Percentiles rank a stretch among this genome's conserved stretches.
These are phyloP conservation scores for Fusarium haematococcum DNA, from an alignment of 2,329 filamentous ascomycete species.

Conservation along the genomic window DNA sequence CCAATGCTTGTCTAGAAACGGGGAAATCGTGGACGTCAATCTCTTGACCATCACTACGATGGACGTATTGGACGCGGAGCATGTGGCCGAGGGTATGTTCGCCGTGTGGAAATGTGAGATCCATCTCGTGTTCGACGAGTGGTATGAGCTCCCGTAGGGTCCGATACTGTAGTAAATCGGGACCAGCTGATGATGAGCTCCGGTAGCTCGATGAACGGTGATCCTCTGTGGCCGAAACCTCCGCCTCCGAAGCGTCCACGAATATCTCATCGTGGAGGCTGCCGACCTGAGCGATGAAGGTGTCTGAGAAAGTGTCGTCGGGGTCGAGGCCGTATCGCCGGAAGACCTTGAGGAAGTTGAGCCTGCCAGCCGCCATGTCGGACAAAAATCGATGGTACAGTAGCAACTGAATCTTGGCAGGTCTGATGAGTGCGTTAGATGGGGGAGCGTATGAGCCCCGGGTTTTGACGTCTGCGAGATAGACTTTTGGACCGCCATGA, in stretches of 20 bases:
- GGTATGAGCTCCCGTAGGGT: slow-evolving; percentile 61
- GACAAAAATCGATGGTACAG: slow-evolving; percentile 90
- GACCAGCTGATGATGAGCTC: slow-evolving; percentile 32
- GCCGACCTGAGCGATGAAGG: slow-evolving; percentile 81
- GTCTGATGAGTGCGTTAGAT: slow-evolving; percentile 75
- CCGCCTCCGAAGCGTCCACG: slow-evolving; percentile 59
- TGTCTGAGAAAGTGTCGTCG: slow-evolving; percentile 77
- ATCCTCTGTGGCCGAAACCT: slow-evolving; percentile 17
- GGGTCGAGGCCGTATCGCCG: slow-evolving; percentile 77
- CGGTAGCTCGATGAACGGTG: slow-evolving; percentile 26
- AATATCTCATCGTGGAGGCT: slow-evolving; percentile 75
- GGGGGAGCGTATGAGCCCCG: slow-evolving; percentile 74
- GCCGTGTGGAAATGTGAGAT: slow-evolving; percentile 64
- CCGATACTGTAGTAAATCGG: slow-evolving; percentile 59
- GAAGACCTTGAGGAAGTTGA: slow-evolving; percentile 78
- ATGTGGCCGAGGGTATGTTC: slow-evolving; percentile 61
- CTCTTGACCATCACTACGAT: slow-evolving; percentile 63
- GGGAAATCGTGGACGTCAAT: slow-evolving; percentile 71
- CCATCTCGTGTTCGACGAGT: slow-evolving; percentile 60
- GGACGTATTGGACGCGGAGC: slow-evolving; percentile 66
- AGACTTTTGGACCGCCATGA: slow-evolving; percentile 57
- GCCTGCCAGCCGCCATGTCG: slow-evolving; percentile 75
- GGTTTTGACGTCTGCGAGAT: slow-evolving; percentile 92
- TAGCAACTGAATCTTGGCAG: slow-evolving; percentile 87
- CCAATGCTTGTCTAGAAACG: slow-evolving; percentile 73